Conservation (phyloP, 805 yeast genomes). For the Hanseniaspora valbyensis region DNA sequence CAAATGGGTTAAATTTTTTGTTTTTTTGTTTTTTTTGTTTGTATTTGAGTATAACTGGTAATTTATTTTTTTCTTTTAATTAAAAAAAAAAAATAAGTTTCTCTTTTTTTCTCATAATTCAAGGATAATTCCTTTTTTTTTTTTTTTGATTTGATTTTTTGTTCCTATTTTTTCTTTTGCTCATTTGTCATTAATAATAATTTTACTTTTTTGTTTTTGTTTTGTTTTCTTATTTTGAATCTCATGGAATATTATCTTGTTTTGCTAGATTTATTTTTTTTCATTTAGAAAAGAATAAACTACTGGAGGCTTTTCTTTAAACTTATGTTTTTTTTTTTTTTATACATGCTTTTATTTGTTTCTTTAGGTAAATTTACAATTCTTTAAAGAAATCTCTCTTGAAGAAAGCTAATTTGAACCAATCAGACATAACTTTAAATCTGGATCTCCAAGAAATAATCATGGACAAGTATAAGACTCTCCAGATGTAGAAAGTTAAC, state of each 20-base stretch:
- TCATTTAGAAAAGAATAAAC: too few relatives aligned
- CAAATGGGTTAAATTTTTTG: too few relatives aligned
- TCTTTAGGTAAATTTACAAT: conserved; percentile 30
- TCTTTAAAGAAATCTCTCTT: conserved; percentile 92
- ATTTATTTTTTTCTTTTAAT: too few relatives aligned
- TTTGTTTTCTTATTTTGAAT: background rate
- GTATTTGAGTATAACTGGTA: too few relatives aligned
- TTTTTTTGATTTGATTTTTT: too few relatives aligned
- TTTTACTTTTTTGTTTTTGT: background rate
- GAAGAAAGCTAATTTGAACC: conserved; percentile 77
- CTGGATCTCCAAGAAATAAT: conserved; percentile 78
- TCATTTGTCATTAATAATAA: background rate
- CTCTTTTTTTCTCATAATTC: background rate
- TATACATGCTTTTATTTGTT: too few relatives aligned
- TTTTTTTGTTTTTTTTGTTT: too few relatives aligned
- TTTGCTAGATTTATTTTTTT: too few relatives aligned
- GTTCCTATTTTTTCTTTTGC: background rate
- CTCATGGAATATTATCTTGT: too few relatives aligned
- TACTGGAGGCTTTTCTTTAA: background rate
- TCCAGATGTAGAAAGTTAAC: conserved; percentile 84
- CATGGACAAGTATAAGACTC: conserved; percentile 83
- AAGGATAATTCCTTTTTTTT: too few relatives aligned
- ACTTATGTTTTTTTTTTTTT: background rate
- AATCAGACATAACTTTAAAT: conserved; percentile 73
- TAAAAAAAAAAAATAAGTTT: too few relatives aligned